A percentile compares a stretch with the other conserved stretches of the same genome.
Evolutionary conservation across 345 rosid species (phyloP).

Genomic region (Citropsis articulata): DNA sequence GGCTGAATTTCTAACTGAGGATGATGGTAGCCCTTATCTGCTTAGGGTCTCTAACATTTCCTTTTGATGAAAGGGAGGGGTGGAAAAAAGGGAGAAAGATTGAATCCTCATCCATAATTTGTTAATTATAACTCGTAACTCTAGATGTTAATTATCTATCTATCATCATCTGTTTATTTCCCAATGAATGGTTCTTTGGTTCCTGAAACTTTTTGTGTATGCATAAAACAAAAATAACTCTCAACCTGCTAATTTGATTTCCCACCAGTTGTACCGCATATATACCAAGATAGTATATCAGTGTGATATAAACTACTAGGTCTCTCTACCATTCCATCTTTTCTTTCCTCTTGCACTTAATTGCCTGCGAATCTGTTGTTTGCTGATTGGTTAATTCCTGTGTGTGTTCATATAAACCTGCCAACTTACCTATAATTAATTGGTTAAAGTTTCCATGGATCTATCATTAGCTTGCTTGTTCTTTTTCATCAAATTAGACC

Average conservation of each 20-base stretch:
- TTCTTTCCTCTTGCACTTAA: background rate
- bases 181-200: background rate
- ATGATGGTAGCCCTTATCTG: too few relatives aligned
- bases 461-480: background rate
- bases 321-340: background rate
- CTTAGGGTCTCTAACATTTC: background rate
- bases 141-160: background rate
- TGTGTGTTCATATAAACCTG: background rate
- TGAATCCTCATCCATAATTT: background rate
- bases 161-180: background rate
- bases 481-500: background rate
- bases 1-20: background rate
- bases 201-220: background rate
- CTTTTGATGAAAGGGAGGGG: background rate
- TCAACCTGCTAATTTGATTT: background rate
- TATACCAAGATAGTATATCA: background rate
- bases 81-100: accelerated
- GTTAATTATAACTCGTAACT: background rate
- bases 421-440: background rate
- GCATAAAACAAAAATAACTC: background rate
- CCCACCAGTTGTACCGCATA: background rate
- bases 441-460: background rate
- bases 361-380: background rate
- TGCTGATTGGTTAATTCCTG: background rate
- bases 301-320: background rate